Conservation (phyloP, 352 stramenopile genomes). For the Halophytophthora batemanensis region DNA sequence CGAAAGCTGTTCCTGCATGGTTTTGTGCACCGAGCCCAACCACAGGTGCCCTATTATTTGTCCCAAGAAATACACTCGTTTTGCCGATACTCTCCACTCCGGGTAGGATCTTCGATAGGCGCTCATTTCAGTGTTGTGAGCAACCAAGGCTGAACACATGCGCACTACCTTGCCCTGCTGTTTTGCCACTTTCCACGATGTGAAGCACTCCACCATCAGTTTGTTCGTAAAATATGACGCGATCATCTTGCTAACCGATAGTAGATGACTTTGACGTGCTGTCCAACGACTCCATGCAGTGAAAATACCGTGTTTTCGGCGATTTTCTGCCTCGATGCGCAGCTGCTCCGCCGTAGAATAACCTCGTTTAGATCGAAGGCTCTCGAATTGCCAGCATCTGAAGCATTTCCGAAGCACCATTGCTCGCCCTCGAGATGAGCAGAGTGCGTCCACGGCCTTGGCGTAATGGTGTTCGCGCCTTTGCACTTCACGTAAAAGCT, state of each 20-base stretch:
- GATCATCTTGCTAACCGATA: slow-evolving; percentile 5
- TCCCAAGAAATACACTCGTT: slow-evolving; percentile 26
- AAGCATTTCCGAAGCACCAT: slow-evolving; percentile 4
- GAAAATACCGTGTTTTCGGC: slow-evolving; percentile 2
- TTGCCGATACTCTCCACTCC: slow-evolving; percentile 22
- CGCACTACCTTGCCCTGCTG: slow-evolving; percentile 12
- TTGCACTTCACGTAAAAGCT: slow-evolving; percentile 6
- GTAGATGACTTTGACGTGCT: slow-evolving; percentile 9
- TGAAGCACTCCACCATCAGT: slow-evolving; percentile 16
- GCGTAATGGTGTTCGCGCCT: slow-evolving; percentile 16
- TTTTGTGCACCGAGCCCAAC: slow-evolving; percentile 32
- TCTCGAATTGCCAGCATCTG: slow-evolving; percentile 16
- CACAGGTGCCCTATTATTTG: slow-evolving; percentile 34
- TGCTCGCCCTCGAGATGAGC: slow-evolving; percentile 6
- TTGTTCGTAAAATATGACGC: slow-evolving; percentile 9
- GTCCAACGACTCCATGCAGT: slow-evolving; percentile 11
- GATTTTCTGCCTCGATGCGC: neutral
- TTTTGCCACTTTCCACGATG: slow-evolving; percentile 16
- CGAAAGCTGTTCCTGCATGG: slow-evolving; percentile 31
- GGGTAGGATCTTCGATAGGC: slow-evolving; percentile 7
- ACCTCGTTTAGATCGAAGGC: slow-evolving; percentile 4
- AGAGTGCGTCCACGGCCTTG: slow-evolving; percentile 12
- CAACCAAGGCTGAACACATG: slow-evolving; percentile 16
- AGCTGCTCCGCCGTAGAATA: slow-evolving; percentile 5
- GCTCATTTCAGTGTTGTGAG: slow-evolving; percentile 8